Evolutionary conservation across 768 basidiomycete species (phyloP).

Genomic region (Termitomyces eurrhizus): DNA sequence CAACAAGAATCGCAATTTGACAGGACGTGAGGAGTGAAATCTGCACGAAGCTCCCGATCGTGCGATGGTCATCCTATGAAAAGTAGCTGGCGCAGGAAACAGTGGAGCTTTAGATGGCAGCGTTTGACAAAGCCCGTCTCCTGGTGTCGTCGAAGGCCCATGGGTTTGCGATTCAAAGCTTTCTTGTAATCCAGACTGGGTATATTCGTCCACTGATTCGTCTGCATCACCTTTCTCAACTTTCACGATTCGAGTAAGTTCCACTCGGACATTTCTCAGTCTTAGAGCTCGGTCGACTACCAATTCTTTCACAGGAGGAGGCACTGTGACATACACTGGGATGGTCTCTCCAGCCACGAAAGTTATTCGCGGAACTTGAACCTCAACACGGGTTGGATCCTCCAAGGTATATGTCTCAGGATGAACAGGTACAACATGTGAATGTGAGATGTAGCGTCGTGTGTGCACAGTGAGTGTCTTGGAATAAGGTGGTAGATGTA

Average conservation of each 20-base stretch:
- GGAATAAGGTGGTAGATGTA: constrained; percentile 33
- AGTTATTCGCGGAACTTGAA: constrained; percentile 67
- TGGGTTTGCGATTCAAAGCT: constrained; percentile 18
- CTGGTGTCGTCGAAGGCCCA: constrained; percentile 26
- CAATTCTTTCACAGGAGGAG: constrained; percentile 64
- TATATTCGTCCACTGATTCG: constrained; percentile 27
- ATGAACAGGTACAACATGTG: constrained; percentile 47
- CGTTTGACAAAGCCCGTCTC: constrained; percentile 26
- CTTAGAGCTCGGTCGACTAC: constrained; percentile 69
- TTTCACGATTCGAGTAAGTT: constrained; percentile 67
- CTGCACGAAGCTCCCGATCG: constrained; percentile 90
- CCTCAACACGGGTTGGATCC: constrained; percentile 63
- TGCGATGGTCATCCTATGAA: constrained; percentile 52
- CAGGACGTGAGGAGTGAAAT: constrained; percentile 72
- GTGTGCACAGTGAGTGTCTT: constrained; percentile 68
- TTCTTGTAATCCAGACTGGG: constrained; percentile 16
- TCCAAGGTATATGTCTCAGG: constrained; percentile 57
- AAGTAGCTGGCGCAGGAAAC: constrained; percentile 19
- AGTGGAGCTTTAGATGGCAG: constrained; percentile 40
- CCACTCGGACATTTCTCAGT: constrained; percentile 76
- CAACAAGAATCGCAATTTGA: constrained; percentile 78
- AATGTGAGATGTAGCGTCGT: constrained; percentile 67
- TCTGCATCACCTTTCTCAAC: constrained; percentile 45
- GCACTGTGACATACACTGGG: constrained; percentile 76
- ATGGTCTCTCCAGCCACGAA: constrained; percentile 73